A percentile compares a stretch with the other conserved stretches of the same genome.
phyloP scores from a whole-genome alignment of 139 green algal species.

The Helicosporidium sp. region DNA sequence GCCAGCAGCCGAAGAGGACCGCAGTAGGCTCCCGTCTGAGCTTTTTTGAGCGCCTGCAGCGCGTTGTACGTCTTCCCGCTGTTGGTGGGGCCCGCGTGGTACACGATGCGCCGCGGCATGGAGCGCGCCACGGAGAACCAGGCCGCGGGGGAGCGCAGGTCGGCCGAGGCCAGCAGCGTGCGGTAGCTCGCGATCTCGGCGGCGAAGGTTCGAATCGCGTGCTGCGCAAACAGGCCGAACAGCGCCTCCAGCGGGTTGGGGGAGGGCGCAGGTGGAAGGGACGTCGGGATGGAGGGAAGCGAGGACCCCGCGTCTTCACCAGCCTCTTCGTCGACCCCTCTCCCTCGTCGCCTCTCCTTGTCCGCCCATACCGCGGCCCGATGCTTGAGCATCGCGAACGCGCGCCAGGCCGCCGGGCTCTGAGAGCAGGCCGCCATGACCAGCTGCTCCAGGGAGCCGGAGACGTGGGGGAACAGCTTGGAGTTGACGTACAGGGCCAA shows the following conservation, averaged over 20 bases:
- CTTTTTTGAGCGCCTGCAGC: conserved; percentile 43
- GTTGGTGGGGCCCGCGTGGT: conserved; percentile 89
- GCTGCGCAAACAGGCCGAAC: conserved; percentile 19
- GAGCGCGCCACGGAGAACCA: conserved; percentile 70
- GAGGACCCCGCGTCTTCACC: too few relatives aligned
- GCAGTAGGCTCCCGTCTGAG: conserved; percentile 66
- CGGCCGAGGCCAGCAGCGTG: conserved; percentile 13
- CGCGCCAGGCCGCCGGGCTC: too few relatives aligned
- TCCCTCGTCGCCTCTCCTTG: too few relatives aligned
- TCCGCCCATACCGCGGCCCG: too few relatives aligned
- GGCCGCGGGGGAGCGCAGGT: conserved; percentile 14
- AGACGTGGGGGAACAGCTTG: background rate
- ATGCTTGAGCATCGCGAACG: too few relatives aligned
- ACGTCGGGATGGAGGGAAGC: too few relatives aligned
- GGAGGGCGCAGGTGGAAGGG: background rate
- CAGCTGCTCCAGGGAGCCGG: background rate
- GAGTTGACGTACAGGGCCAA: conserved; percentile 26
- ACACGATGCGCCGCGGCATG: conserved; percentile 61
- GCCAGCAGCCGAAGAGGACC: conserved; percentile 82
- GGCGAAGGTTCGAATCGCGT: conserved; percentile 12
- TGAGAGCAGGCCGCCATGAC: background rate
- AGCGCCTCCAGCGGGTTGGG: conserved; percentile 5
- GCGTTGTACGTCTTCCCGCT: conserved; percentile 87
- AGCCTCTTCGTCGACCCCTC: too few relatives aligned
- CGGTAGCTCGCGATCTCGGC: conserved; percentile 17